Percentiles rank a stretch among this genome's conserved stretches.
phyloP scores from a whole-genome alignment of 2,329 filamentous ascomycete genomes.

The Neofusicoccum umdonicola region DNA sequence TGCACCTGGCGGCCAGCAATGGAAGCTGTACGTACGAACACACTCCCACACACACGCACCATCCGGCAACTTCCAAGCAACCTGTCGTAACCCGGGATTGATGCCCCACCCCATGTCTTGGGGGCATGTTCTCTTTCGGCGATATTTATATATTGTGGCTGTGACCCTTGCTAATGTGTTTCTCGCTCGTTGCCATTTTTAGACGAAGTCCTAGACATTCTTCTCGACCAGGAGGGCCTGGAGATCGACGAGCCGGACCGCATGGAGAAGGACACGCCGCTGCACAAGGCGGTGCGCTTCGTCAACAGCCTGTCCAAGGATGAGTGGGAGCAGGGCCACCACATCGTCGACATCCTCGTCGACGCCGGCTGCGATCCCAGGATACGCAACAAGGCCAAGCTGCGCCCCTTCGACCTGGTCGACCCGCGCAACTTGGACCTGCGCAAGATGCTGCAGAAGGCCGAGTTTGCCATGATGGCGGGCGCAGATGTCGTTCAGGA shows the following conservation, averaged over 20 bases:
- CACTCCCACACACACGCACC: not conserved
- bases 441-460: constrained; percentile 63
- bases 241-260: constrained; percentile 78
- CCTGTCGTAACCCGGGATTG: no score
- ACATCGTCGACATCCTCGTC: constrained; percentile 74
- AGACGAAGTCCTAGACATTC: constrained; percentile 78
- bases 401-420: constrained; percentile 69
- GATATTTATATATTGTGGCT: not conserved
- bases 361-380: constrained; percentile 70
- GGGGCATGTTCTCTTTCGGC: not conserved
- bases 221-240: constrained; percentile 79
- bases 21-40: constrained; percentile 70
- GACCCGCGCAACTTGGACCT: constrained; percentile 68
- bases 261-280: constrained; percentile 71
- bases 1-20: constrained; percentile 82
- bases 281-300: constrained; percentile 76
- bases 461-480: constrained; percentile 61
- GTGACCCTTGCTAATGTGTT: not conserved
- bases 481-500: constrained; percentile 50
- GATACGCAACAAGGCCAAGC: constrained; percentile 68
- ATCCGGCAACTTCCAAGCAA: not conserved
- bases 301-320: constrained; percentile 65
- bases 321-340: constrained; percentile 62
- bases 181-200: not conserved
- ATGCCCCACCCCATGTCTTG: not conserved